Conservation (phyloP, 2,329 filamentous ascomycete species). For the Diaporthe capsici region DNA sequence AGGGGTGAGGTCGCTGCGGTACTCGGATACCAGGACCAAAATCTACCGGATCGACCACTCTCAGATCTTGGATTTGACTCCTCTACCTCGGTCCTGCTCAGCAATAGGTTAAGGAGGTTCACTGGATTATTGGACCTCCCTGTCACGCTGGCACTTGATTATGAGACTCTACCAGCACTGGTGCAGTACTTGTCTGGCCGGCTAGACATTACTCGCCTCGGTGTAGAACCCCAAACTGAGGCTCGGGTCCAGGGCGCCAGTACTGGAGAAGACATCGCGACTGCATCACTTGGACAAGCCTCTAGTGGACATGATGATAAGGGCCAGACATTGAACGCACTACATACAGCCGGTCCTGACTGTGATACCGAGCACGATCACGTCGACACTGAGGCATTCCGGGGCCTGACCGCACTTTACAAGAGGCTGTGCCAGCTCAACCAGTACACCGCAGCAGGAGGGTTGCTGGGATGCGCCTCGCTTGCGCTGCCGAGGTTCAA, state of each 20-base stretch:
- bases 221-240: neutral
- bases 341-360: rapidly evolving
- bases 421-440: neutral
- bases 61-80: constrained; percentile 27
- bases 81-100: constrained; percentile 4
- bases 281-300: rapidly evolving
- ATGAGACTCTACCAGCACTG: neutral
- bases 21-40: constrained; percentile 5
- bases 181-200: neutral
- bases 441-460: constrained; percentile 1
- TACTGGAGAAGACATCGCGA: too few species aligned
- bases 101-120: neutral
- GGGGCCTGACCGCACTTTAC: constrained; percentile 5
- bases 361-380: neutral
- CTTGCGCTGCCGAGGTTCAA: neutral
- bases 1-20: constrained; percentile 1
- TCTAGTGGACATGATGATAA: too few species aligned
- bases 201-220: neutral
- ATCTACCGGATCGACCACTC: neutral
- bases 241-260: rapidly evolving
- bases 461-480: neutral
- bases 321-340: rapidly evolving
- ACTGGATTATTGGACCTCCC: neutral
- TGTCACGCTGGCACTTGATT: constrained; percentile 13
- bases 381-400: neutral